phyloP scores from a whole-genome alignment of 176 grass and related monocot species.

The Otatea glauca region DNA sequence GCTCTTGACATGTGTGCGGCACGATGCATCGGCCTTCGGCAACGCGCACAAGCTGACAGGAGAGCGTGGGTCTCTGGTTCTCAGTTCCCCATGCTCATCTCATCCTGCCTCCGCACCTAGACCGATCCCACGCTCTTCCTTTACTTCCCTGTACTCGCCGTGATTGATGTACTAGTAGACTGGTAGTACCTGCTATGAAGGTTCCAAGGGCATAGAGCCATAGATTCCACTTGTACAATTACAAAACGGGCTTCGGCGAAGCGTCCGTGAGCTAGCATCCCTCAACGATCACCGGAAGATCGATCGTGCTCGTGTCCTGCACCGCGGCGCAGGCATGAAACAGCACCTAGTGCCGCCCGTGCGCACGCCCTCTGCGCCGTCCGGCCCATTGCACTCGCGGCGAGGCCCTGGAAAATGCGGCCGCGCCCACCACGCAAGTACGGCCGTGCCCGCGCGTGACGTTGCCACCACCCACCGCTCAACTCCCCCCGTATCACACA shows the following conservation, averaged over 20 bases:
- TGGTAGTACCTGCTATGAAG: neutral
- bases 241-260: neutral
- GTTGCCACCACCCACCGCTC: neutral
- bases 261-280: neutral
- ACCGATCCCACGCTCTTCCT: neutral
- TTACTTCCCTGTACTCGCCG: neutral
- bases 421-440: neutral
- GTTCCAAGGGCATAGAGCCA: neutral
- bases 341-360: neutral
- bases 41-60: neutral
- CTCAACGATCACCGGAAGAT: neutral
- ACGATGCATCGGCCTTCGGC: neutral
- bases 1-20: slow-evolving; percentile 7
- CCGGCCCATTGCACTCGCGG: slow-evolving; percentile 2
- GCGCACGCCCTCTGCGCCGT: neutral
- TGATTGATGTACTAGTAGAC: neutral
- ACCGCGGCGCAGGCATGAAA: neutral
- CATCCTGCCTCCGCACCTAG: neutral
- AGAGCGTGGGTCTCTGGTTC: neutral
- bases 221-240: neutral
- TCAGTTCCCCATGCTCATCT: neutral
- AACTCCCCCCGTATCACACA: neutral
- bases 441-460: neutral
- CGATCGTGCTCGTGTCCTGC: neutral
- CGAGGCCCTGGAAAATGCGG: neutral